These are phyloP conservation scores for Suillus brevipes DNA, from an alignment of 768 basidiomycete genomes.

Conservation along the genomic window DNA sequence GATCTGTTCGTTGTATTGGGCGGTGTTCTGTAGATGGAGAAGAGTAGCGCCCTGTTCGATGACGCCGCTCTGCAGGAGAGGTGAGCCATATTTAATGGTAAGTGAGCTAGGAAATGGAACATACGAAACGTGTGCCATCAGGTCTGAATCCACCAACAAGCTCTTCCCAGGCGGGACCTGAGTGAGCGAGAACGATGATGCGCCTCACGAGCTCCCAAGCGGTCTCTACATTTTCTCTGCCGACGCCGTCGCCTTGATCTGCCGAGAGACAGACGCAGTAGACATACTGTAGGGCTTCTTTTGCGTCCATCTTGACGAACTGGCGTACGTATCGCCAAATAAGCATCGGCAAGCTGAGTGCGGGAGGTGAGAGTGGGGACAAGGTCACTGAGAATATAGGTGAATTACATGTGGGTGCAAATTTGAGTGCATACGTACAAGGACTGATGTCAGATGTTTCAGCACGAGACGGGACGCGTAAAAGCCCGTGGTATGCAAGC, in stretches of 20 bases:
- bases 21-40: constrained; percentile 64
- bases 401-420: neutral
- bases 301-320: constrained; percentile 90
- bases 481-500: constrained; percentile 88
- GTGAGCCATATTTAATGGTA: constrained; percentile 4
- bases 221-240: constrained; percentile 81
- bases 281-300: constrained; percentile 93
- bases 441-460: constrained; percentile 85
- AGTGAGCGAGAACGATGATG: constrained; percentile 76
- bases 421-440: constrained; percentile 46
- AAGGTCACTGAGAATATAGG: constrained; percentile 53
- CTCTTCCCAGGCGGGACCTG: constrained; percentile 85
- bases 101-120: constrained; percentile 31
- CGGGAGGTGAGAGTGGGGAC: constrained; percentile 65
- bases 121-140: constrained; percentile 87
- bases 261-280: constrained; percentile 80
- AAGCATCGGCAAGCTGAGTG: constrained; percentile 78
- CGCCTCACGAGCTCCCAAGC: constrained; percentile 80
- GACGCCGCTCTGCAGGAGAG: constrained; percentile 63
- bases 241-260: constrained; percentile 68
- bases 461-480: constrained; percentile 78
- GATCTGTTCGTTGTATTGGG: constrained; percentile 78
- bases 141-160: constrained; percentile 90
- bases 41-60: constrained; percentile 83
- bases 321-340: constrained; percentile 92